Percentiles rank a stretch among this genome's conserved stretches.
Conservation (phyloP, 1,139 yeast species). For the Suhomyces guaymorum region DNA sequence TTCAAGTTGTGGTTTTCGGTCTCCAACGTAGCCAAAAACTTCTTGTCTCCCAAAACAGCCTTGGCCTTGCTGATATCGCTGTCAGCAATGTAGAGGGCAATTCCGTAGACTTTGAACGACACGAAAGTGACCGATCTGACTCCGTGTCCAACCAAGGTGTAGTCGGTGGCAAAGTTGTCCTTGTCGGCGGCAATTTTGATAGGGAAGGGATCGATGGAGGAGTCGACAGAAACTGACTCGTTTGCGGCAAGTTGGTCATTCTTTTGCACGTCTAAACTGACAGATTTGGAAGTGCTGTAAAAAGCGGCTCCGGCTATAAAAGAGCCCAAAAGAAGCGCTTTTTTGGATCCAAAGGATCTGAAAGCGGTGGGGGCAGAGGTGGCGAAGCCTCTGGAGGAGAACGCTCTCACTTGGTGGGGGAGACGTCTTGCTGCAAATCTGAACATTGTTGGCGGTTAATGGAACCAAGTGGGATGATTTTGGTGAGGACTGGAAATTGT, state of each 20-base stretch:
- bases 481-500: no score
- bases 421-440: constrained; percentile 9
- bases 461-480: background rate
- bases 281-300: background rate
- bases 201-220: constrained; percentile 56
- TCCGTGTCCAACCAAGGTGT: constrained; percentile 71
- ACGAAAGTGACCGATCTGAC: constrained; percentile 80
- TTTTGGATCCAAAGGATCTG: background rate
- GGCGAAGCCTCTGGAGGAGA: constrained; percentile 1
- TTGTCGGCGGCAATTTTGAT: constrained; percentile 25
- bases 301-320: constrained; percentile 2
- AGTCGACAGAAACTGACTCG: constrained; percentile 44
- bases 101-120: constrained; percentile 81
- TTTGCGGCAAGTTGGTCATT: constrained; percentile 4
- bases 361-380: constrained; percentile 1
- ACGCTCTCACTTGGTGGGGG: constrained; percentile 1
- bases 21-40: constrained; percentile 10
- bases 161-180: constrained; percentile 28
- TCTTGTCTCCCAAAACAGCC: constrained; percentile 34
- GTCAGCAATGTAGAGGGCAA: constrained; percentile 73
- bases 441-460: constrained; percentile 9
- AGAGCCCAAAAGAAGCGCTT: constrained; percentile 1
- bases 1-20: constrained; percentile 16
- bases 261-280: constrained; percentile 5
- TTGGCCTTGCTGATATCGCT: constrained; percentile 53